Evolutionary conservation across 768 basidiomycete species (phyloP), one percentile per base, ranked within the genome.

Genomic region (Xanthoconium stramineum): DNA sequence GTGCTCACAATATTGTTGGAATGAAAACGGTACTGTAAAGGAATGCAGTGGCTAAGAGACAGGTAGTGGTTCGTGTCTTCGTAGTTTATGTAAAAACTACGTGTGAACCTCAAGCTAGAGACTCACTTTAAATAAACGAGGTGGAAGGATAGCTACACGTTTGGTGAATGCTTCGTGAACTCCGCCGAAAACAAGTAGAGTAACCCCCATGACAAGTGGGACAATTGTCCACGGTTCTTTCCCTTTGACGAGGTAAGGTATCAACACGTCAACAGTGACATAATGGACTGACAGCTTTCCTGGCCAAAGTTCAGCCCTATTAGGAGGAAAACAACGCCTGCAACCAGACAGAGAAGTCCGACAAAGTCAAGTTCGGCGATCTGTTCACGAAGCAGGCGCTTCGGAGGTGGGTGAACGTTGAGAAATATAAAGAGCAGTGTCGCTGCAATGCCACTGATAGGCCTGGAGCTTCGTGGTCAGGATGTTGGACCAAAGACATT

Each of bases 221-320:
- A n/a, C n/a, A n/a, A 91, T 85, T 0, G 86, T 85, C 56, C 78
- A 69, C 1, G 80, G 66, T 12, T 76, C 70, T 10, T 76, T 75
- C 88, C 87, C 85, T 88, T 38, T 28, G 1, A 28, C 14, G 20
- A 8, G 8, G 7, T 33, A 9, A 45, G 20, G 1, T 35, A 6
- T 48, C 24, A n/a, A 30, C 20, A 14, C 12, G 10, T 33, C 7
- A 53, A 57, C 35, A 3, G 40, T 1, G 46, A 32, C 19, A 8
- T 3, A 28, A 19, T 24, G 44, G 28, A 75, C 84, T 61, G 42
- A 88, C 88, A 91, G 52, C 73, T 79, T 0, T 77, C 81, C 64
- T 87, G 81, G 60, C 88, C 81, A 56, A 79, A 80, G 65, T 85
- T 87, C 68, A 92, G 85, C 0, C 89, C 89, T 20, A 90, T 65